Base-by-base conservation (phyloP, 352 stramenopile species). In the Globisporangium uncinulatum region DNA sequence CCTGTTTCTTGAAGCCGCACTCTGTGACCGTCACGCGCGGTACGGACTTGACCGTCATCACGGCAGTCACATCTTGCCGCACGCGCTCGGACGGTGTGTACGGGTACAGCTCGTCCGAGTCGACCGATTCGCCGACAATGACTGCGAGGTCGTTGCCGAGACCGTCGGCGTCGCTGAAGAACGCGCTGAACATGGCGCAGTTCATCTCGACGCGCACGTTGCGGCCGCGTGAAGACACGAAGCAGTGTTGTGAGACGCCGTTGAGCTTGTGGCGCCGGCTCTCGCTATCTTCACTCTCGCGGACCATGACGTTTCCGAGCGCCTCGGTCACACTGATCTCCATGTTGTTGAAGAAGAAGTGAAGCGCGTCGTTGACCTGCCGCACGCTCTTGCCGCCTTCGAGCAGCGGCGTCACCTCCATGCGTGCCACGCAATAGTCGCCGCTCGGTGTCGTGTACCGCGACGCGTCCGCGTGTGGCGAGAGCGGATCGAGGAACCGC, bases 291-390 rank as follows among this genome's bases (percentile, higher is more conserved):
- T 87, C 72, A 37, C 82, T 72, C 51, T 85, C 73, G 4, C 73
- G 68, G 36, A 78, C 68, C 6, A 74, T 82, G 21, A 86, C 79
- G 41, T 86, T 61, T 6, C 76, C 76, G 13, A 86, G 54, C 51
- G 69, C 71, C 41, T 89, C 73, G 0, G 76, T 83, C 56, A 86
- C 74, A 29, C 56, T 80, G 50, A 83, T 76, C 48, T 89, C 76
- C 53, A 83, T 72, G 45, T 85, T 86, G 19, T 59, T 41, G 15
- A 81, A 69, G 63, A 79, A 86, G 54, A 76, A 83, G 54, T 69
- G 65, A 20, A 83, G 68, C 13, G 79, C 76, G 32, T 86, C 76
- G 29, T 79, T 82, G 24, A 86, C 70, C 37, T 83, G 70, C 2
- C 65, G 59, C 6, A 86, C 68, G 0, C 65, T 71, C 4, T 62